phyloP scores from a whole-genome alignment of 169 alveolate genomes.

The Amoebophrya sp. region DNA sequence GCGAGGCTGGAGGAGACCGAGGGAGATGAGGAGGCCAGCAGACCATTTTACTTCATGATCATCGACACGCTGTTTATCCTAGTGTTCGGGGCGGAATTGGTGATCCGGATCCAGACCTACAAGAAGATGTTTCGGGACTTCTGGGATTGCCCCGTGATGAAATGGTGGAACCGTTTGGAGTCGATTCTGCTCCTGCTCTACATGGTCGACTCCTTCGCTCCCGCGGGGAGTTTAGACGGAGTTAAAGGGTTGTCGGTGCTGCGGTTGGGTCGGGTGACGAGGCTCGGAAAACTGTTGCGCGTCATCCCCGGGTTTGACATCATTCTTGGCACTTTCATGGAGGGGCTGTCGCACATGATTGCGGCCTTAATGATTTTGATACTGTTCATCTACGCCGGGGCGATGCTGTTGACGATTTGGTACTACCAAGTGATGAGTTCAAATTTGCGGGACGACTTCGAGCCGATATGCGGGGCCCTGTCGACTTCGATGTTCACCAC shows the following conservation, averaged over 20 bases:
- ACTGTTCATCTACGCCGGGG: background rate
- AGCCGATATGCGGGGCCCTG: background rate
- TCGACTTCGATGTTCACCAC: background rate
- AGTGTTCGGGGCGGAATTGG: background rate
- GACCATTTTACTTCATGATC: background rate
- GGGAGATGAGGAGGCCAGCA: background rate
- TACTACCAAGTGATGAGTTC: background rate
- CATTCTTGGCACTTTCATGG: background rate
- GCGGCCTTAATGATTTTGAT: background rate
- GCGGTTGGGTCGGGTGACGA: background rate
- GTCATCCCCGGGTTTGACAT: background rate
- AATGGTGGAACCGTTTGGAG: background rate
- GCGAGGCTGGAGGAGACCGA: background rate
- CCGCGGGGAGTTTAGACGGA: background rate
- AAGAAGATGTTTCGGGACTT: background rate
- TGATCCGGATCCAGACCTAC: slow-evolving; percentile 17
- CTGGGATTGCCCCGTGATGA: background rate
- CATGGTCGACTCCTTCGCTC: background rate
- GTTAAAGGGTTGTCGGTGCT: slow-evolving; percentile 1
- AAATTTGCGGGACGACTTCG: background rate
- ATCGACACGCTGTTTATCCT: slow-evolving; percentile 18
- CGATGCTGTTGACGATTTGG: background rate
- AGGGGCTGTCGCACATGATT: background rate
- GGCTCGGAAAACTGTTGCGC: background rate
- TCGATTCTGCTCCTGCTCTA: background rate